Conservation (phyloP, 176 grass and related monocot species). For the Carex scoparia region DNA sequence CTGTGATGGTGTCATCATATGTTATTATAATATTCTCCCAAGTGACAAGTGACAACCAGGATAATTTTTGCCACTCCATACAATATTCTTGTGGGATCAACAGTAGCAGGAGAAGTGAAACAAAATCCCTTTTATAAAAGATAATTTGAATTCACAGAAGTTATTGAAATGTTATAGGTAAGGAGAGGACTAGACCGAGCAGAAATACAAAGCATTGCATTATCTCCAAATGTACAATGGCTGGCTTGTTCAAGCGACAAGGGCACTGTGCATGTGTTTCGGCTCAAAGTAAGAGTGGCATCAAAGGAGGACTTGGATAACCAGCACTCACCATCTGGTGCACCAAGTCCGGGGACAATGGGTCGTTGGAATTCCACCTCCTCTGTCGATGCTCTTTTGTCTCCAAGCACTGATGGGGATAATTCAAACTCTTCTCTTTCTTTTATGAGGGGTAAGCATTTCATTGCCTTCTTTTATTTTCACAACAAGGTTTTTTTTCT, state of each 20-base stretch:
- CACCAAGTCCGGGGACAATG: slow-evolving; percentile 39
- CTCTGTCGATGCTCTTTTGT: slow-evolving; percentile 65
- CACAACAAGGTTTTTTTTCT: neutral
- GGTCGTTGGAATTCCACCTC: slow-evolving; percentile 56
- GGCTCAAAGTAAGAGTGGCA: slow-evolving; percentile 74
- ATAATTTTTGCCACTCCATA: neutral
- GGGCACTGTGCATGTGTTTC: slow-evolving; percentile 85
- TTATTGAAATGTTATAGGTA: slow-evolving; percentile 45
- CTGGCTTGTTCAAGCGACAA: slow-evolving; percentile 85
- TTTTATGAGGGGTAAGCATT: slow-evolving; percentile 70
- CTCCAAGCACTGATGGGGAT: slow-evolving; percentile 52
- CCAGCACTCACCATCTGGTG: slow-evolving; percentile 38
- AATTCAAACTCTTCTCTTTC: slow-evolving; percentile 78
- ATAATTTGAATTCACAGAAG: slow-evolving; percentile 6
- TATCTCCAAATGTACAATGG: slow-evolving; percentile 86
- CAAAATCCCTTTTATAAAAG: neutral
- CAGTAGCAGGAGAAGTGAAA: neutral
- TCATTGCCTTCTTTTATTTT: slow-evolving; percentile 16
- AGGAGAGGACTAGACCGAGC: slow-evolving; percentile 84
- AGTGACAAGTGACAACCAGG: neutral
- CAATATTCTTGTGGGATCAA: neutral
- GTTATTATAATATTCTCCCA: neutral
- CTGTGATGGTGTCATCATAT: neutral
- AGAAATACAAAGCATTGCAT: slow-evolving; percentile 79
- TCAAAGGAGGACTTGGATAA: slow-evolving; percentile 50